A percentile compares a stretch with the other conserved stretches of the same genome.
Conservation (phyloP, 2,329 filamentous ascomycete genomes). For the Juglanconis sp. region DNA sequence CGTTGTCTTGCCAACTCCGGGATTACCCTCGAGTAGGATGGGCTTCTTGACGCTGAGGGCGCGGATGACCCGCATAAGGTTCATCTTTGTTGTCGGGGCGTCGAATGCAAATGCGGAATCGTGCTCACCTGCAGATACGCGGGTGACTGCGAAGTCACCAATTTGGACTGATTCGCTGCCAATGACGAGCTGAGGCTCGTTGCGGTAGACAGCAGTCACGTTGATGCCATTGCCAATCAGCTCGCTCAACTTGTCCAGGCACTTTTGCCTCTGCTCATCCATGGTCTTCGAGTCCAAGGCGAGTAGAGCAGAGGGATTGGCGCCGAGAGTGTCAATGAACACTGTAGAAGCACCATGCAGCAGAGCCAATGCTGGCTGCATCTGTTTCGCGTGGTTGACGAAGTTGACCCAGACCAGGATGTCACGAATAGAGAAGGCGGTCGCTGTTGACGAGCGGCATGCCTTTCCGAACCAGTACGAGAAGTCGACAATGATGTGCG, state of each 20-base stretch:
- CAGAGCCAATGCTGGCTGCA: constrained; percentile 44
- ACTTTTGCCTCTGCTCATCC: constrained; percentile 66
- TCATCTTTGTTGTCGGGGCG: constrained; percentile 84
- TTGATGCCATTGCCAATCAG: constrained; percentile 62
- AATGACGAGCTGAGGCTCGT: constrained; percentile 56
- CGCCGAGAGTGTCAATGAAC: constrained; percentile 91
- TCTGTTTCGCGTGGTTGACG: constrained; percentile 63
- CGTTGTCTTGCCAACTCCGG: constrained; percentile 97
- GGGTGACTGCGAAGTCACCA: constrained; percentile 70
- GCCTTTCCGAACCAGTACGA: constrained; percentile 87
- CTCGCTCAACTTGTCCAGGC: constrained; percentile 67
- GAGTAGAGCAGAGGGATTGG: constrained; percentile 86
- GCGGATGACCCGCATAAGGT: constrained; percentile 85
- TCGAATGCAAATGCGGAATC: constrained; percentile 72
- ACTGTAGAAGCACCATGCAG: constrained; percentile 92
- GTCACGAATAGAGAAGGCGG: constrained; percentile 85
- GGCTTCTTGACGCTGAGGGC: constrained; percentile 87
- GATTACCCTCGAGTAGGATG: constrained; percentile 90
- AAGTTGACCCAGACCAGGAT: constrained; percentile 92
- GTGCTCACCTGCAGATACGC: constrained; percentile 43
- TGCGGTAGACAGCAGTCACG: constrained; percentile 62
- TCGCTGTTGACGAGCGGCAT: constrained; percentile 72
- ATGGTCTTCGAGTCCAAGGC: constrained; percentile 69
- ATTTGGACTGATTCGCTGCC: constrained; percentile 57
- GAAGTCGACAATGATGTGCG: constrained; percentile 75